Evolutionary conservation across 2,329 filamentous ascomycete species (phyloP).

Genomic region (Exophiala aquamarina): DNA sequence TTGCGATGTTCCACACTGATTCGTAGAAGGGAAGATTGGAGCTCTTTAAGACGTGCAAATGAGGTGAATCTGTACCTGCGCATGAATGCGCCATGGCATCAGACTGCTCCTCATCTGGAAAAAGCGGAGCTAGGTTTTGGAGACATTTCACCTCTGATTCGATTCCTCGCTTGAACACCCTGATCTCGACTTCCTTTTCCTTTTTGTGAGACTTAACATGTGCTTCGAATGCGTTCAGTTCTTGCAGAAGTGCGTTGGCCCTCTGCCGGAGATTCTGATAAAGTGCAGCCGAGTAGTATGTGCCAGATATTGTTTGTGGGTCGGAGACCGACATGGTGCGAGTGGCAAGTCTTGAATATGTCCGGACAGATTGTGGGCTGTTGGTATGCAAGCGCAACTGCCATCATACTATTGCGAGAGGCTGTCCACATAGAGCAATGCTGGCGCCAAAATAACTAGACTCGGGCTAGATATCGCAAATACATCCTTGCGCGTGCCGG

Average conservation of each 20-base stretch:
- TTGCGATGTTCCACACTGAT: conserved; percentile 63
- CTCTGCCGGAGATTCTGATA: conserved; percentile 12
- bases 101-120: conserved; percentile 13
- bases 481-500: no score
- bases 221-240: conserved; percentile 46
- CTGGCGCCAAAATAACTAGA: no score
- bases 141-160: conserved; percentile 50
- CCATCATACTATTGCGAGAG: no score
- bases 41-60: conserved; percentile 59
- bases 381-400: no score
- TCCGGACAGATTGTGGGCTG: no score
- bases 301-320: no score
- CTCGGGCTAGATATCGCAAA: no score
- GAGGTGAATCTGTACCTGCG: conserved; percentile 29
- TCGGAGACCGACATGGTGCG: no score
- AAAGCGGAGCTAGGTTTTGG: conserved; percentile 37
- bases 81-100: conserved; percentile 18
- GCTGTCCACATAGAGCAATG: no score
- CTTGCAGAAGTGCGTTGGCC: conserved; percentile 38
- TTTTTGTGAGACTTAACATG: conserved; percentile 44
- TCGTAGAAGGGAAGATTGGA: conserved; percentile 67
- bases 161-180: conserved; percentile 49
- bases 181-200: conserved; percentile 50
- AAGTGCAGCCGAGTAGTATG: not conserved
- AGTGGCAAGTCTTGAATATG: no score